Base-by-base conservation (phyloP, 192 early-diverging fungal species). In the Rhizophagus clarus region DNA sequence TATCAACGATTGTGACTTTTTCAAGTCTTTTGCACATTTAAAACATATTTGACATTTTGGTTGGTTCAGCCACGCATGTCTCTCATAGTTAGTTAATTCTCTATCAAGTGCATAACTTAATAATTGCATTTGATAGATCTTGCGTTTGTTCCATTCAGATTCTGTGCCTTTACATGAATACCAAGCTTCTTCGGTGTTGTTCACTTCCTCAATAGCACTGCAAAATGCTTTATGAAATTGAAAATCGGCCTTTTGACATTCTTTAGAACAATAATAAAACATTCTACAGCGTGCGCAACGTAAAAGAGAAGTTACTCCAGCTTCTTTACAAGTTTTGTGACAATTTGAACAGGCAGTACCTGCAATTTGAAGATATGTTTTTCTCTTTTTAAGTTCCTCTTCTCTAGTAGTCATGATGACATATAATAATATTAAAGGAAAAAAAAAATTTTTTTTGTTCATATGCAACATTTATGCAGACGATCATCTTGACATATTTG, bases 31-130 rank as follows among this genome's bases (percentile, higher is more conserved):
- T 9, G 64, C 26, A 24, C 37, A 68, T 15, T 31, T 47, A n/a
- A 78, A 68, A 78, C 76, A 78, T 26, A 78, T 45, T 45, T 78
- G 76, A 51, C 76, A 78, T 68, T 78, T 78, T 32, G 76, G 76
- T 49, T 78, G 76, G 32, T 68, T 24, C 15, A 78, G 29, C 61
- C 60, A 68, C 2, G 31, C 26, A 68, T 69, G 67, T 1, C 49
- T 78, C n/a, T 78, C 76, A 51, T 66, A 66, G 15, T 32, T 37
- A 22, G 34, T 49, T 31, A 69, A 28, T 7, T 60, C 56, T n/a
- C 76, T 61, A 14, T 78, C 76, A 20, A 78, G 63, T 47, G 20
- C 26, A 11, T 14, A 32, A n/a, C 24, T 40, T 42, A 78, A 51
- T 47, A 66, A 34, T 62, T 47, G 62, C 28, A 78, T 78, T 20